Conservation (phyloP, 176 grass and related monocot genomes). For the Zea luxurians region DNA sequence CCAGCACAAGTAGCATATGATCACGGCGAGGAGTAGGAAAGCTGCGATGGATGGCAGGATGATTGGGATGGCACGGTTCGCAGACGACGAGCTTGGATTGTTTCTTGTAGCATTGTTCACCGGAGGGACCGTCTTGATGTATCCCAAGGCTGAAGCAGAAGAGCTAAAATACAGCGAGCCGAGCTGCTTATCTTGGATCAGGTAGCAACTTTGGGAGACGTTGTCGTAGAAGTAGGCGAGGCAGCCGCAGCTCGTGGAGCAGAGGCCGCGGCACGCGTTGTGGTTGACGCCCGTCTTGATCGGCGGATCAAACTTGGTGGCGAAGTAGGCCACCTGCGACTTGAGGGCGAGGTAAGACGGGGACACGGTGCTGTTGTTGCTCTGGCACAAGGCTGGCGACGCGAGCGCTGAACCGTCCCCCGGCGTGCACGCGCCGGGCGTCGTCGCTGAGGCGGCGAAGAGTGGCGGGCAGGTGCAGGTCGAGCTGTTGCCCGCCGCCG, state of each 20-base stretch:
- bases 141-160: conserved; percentile 30
- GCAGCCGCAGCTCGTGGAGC: conserved; percentile 69
- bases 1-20: conserved; percentile 34
- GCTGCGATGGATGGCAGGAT: conserved; percentile 53
- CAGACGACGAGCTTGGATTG: background rate
- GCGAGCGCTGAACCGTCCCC: conserved; percentile 60
- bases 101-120: background rate
- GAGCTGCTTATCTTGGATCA: conserved; percentile 52
- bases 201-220: conserved; percentile 54
- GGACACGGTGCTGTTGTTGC: background rate
- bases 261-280: conserved; percentile 54
- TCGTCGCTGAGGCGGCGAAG: conserved; percentile 37
- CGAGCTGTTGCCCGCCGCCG: conserved; percentile 42
- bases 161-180: conserved; percentile 57
- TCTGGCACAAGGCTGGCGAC: conserved; percentile 44
- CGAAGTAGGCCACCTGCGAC: conserved; percentile 52
- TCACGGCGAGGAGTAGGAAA: conserved; percentile 41
- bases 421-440: conserved; percentile 46
- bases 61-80: conserved; percentile 45
- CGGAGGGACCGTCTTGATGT: conserved; percentile 53
- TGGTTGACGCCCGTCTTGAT: conserved; percentile 33
- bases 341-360: conserved; percentile 52
- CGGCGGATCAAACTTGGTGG: conserved; percentile 52
- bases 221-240: conserved; percentile 64
- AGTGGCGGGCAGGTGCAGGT: conserved; percentile 60